phyloP scores from a whole-genome alignment of 306 rosid species.

The Benincasa hispida region DNA sequence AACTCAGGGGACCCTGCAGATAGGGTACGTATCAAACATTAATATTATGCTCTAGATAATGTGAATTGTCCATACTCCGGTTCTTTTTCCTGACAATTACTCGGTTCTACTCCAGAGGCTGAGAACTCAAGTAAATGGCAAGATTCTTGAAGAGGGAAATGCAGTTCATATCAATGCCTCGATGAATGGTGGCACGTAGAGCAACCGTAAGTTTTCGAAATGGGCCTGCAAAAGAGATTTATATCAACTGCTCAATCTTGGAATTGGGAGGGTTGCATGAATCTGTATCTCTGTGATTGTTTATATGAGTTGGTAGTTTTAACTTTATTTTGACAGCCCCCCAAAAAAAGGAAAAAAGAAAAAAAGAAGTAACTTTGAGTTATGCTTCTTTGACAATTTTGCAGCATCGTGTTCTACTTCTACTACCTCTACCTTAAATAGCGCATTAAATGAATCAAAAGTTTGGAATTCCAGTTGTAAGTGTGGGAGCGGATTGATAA shows the following conservation, averaged over 20 bases:
- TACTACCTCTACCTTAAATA: neutral
- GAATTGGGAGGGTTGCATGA: neutral
- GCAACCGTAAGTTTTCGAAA: neutral
- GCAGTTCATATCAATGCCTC: slow-evolving; percentile 2
- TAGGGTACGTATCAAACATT: slow-evolving; percentile 6
- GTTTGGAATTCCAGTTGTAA: neutral
- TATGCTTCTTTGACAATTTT: neutral
- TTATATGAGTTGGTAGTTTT: neutral
- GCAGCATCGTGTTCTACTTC: neutral
- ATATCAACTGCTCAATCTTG: neutral
- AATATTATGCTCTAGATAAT: neutral
- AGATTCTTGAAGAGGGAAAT: slow-evolving; percentile 11
- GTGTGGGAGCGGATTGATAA: neutral
- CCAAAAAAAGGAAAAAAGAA: neutral
- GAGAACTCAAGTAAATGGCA: slow-evolving; percentile 16
- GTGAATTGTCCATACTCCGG: neutral
- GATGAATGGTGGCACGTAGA: slow-evolving; percentile 2
- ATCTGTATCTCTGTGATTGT: neutral
- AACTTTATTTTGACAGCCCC: neutral
- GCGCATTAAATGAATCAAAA: neutral
- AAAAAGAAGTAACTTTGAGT: neutral
- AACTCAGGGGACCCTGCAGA: slow-evolving; percentile 14
- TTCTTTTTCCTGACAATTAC: neutral
- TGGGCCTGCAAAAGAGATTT: neutral
- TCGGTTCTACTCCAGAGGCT: neutral